Percentiles rank a stretch among this genome's conserved stretches.
phyloP scores from a whole-genome alignment of 2,329 filamentous ascomycete species.

The Claviceps capensis region DNA sequence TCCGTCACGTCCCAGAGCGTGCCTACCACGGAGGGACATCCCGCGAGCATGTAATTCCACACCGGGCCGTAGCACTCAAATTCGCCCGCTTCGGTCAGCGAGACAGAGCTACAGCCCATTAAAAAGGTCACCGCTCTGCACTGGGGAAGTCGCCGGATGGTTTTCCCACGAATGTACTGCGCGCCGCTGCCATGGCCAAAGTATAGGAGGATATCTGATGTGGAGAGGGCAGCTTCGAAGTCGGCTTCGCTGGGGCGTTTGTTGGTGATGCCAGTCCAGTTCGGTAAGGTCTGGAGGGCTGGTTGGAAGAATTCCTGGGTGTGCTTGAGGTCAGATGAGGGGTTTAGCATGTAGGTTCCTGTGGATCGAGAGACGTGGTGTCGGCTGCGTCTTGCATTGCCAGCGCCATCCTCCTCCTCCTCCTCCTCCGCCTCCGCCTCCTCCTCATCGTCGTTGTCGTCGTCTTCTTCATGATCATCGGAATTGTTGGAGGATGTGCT shows the following conservation, averaged over 20 bases:
- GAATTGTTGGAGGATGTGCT: not conserved
- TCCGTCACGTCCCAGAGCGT: constrained; percentile 98
- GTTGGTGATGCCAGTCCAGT: constrained; percentile 58
- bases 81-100: constrained; percentile 62
- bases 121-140: constrained; percentile 70
- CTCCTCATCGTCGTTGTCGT: not conserved
- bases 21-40: constrained; percentile 73
- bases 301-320: constrained; percentile 66
- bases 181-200: constrained; percentile 93
- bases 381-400: constrained; percentile 19
- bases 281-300: constrained; percentile 47
- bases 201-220: constrained; percentile 68
- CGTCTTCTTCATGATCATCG: not conserved
- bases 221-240: constrained; percentile 53
- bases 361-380: constrained; percentile 40
- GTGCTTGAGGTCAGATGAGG: constrained; percentile 65
- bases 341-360: constrained; percentile 79
- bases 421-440: not conserved
- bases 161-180: constrained; percentile 81
- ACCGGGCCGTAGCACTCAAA: constrained; percentile 88
- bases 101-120: constrained; percentile 87
- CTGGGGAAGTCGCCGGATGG: constrained; percentile 62
- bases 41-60: constrained; percentile 82
- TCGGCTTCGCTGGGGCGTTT: constrained; percentile 62
- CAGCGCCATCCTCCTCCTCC: not conserved